Evolutionary conservation across 768 basidiomycete genomes (phyloP), one percentile per base, ranked within the genome.

Genomic region (Calocybe gangraenosa): DNA sequence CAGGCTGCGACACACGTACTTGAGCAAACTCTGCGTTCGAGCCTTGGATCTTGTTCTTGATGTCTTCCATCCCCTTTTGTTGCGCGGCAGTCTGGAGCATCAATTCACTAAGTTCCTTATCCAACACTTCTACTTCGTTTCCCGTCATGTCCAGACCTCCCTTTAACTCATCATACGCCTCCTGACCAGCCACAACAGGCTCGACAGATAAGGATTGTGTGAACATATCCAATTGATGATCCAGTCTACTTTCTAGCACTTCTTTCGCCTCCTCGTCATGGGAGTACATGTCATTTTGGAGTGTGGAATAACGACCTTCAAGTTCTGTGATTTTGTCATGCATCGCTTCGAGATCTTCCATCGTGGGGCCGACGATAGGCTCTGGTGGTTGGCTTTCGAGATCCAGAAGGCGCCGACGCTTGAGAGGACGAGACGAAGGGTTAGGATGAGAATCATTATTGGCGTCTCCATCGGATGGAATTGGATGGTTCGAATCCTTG

Each of bases 391-490:
- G 33, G 1, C 21, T 10, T 3, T 37, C 51, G 20, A 35, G 21
- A 13, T 54, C 47, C 8, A 54, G 55, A 11, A 56, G n/a, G 33
- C 64, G 64, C 7, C 64, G 61, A 8, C 63, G 60, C 39, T 66
- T 65, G 28, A 56, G 45, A 5, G 62, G 63, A 10, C 60, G 51
- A 4, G 41, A 46, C 5, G 47, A 37, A n/a, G 36, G 42, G 19
- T 30, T 49, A 23, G 37, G 20, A 6, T 40, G 47, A 7, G 44
- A 19, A 28, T 59, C 58, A 21, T 51, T 42, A 15, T 56, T 47
- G 37, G 44, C 52, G 5, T 11, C 25, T 28, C 11, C 25, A 28
- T 11, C 11, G 20, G 48, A 17, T 8, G 48, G 34, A 15, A 42
- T 36, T n/a, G 45, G 36, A 0, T 31, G 33, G 19, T 22, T 33